phyloP scores from a whole-genome alignment of 805 yeast species.

The Metschnikowia kofuensis region DNA sequence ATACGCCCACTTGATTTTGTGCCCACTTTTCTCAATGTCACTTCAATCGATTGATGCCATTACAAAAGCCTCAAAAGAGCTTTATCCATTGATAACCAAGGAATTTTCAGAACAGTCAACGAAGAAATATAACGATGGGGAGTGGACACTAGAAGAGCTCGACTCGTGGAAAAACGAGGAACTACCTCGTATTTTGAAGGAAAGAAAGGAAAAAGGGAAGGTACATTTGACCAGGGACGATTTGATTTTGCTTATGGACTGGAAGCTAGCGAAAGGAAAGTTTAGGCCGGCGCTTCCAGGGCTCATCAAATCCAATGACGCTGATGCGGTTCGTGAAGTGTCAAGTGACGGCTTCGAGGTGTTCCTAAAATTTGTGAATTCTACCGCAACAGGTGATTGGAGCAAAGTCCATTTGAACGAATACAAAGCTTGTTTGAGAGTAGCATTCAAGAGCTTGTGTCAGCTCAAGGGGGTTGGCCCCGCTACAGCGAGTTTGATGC shows the following conservation, averaged over 20 bases:
- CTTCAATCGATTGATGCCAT: background rate
- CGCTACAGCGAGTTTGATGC: slow-evolving; percentile 46
- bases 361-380: slow-evolving; percentile 9
- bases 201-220: slow-evolving; percentile 20
- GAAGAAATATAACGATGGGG: slow-evolving; percentile 24
- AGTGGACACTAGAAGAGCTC: slow-evolving; percentile 30
- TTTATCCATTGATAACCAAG: slow-evolving; percentile 27
- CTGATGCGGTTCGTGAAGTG: slow-evolving; percentile 23
- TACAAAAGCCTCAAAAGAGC: slow-evolving; percentile 8
- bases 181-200: slow-evolving; percentile 27
- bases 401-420: background rate
- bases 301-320: slow-evolving; percentile 37
- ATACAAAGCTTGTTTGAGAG: slow-evolving; percentile 22
- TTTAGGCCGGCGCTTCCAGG: slow-evolving; percentile 45
- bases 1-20: no score
- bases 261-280: slow-evolving; percentile 44
- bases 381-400: slow-evolving; percentile 7
- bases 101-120: slow-evolving; percentile 27
- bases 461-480: slow-evolving; percentile 48
- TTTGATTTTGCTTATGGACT: slow-evolving; percentile 42
- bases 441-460: slow-evolving; percentile 30
- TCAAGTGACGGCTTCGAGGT: slow-evolving; percentile 28
- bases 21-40: background rate
- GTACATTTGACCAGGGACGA: slow-evolving; percentile 37
- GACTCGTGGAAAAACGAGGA: slow-evolving; percentile 35